Percentiles rank a stretch among this genome's conserved stretches.
phyloP scores from a whole-genome alignment of 208 protist genomes.

The Leishmania braziliensis region DNA sequence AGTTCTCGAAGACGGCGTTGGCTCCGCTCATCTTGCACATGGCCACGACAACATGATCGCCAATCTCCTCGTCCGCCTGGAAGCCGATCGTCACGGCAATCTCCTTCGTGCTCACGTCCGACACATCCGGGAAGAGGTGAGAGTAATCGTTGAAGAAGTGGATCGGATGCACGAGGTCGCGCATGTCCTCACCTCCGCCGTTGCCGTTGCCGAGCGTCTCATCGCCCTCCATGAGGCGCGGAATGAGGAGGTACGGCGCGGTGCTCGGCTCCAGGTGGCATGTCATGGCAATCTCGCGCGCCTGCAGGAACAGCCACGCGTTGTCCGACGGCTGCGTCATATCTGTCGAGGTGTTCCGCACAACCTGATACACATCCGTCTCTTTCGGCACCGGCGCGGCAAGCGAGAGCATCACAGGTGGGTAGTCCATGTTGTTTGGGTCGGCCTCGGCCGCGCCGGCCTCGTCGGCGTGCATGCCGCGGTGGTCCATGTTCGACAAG shows the following conservation, averaged over 20 bases:
- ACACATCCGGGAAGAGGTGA: conserved; percentile 29
- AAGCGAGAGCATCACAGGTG: conserved; percentile 84
- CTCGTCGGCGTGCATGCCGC: conserved; percentile 34
- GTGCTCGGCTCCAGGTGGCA: conserved; percentile 53
- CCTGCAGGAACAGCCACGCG: conserved; percentile 82
- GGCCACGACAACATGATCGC: conserved; percentile 22
- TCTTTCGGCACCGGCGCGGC: conserved; percentile 32
- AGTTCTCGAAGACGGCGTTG: conserved; percentile 87
- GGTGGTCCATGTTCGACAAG: conserved; percentile 71
- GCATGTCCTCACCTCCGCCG: conserved; percentile 29
- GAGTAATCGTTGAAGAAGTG: conserved; percentile 76
- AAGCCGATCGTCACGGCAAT: conserved; percentile 70
- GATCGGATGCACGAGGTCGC: conserved; percentile 39
- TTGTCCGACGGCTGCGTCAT: conserved; percentile 48
- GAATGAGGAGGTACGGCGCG: conserved; percentile 68
- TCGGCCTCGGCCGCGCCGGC: conserved; percentile 28
- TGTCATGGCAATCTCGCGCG: conserved; percentile 78
- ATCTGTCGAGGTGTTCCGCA: conserved; percentile 65
- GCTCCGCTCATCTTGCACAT: conserved; percentile 38
- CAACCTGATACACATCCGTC: conserved; percentile 45
- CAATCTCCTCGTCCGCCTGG: conserved; percentile 22
- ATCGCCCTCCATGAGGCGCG: conserved; percentile 73
- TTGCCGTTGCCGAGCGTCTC: conserved; percentile 32
- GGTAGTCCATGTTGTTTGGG: conserved; percentile 58
- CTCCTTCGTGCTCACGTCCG: conserved; percentile 33